Conservation (phyloP, 371 early-diverging fungal genomes). For the Saksenaea oblongispora region DNA sequence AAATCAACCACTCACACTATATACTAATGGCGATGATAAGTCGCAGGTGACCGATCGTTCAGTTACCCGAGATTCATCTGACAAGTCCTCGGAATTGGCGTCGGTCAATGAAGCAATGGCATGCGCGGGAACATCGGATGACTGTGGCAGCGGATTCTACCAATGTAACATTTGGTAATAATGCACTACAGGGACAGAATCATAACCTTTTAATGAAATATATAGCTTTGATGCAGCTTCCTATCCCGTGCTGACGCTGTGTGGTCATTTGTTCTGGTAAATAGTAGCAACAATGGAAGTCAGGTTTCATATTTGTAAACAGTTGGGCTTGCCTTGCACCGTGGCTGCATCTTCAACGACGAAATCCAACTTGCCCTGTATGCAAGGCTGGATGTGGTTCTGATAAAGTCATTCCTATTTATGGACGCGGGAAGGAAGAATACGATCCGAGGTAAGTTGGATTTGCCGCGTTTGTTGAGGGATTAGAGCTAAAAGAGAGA, state of each 20-base stretch:
- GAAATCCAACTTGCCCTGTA: constrained; percentile 58
- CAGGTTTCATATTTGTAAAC: not conserved
- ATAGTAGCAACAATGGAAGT: not conserved
- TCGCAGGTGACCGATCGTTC: not conserved
- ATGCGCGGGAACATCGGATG: not conserved
- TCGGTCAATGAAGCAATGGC: constrained; percentile 4
- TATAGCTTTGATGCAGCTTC: constrained; percentile 69
- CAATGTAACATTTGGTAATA: constrained; percentile 44
- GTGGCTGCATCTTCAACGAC: constrained; percentile 32
- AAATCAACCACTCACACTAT: not conserved
- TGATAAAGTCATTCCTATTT: constrained; percentile 78
- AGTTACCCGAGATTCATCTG: not conserved
- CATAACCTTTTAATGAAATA: not conserved
- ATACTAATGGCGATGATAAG: not conserved
- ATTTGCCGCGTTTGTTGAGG: not conserved
- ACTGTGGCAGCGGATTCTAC: constrained; percentile 28
- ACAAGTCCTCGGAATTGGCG: not conserved
- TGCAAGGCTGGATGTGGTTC: constrained; percentile 79
- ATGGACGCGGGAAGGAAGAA: constrained; percentile 73
- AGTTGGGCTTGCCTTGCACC: constrained; percentile 42
- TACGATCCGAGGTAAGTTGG: constrained; percentile 65
- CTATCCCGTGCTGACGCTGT: constrained; percentile 72
- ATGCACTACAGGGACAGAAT: not conserved
- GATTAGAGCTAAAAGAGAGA: not conserved
- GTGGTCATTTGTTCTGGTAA: constrained; percentile 77